Conservation (phyloP, 2,329 filamentous ascomycete genomes). For the Diaporthe citriasiana region DNA sequence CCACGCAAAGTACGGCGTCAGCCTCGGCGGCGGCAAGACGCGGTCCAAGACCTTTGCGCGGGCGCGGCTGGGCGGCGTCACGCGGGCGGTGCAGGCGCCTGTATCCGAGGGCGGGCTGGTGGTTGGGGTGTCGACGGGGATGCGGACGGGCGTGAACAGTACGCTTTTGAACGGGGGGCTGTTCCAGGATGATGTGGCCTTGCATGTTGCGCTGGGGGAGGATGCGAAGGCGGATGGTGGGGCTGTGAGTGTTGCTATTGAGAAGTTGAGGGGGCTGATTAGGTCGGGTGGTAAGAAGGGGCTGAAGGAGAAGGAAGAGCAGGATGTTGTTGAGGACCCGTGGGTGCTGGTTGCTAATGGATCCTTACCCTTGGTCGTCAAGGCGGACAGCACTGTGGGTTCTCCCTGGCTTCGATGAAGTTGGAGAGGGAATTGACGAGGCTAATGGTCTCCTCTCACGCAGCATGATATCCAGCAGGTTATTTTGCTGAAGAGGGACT, state of each 20-base stretch:
- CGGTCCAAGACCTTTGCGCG: constrained; percentile 53
- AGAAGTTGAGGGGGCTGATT: constrained; percentile 55
- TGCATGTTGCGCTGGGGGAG: constrained; percentile 58
- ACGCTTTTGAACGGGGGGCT: constrained; percentile 57
- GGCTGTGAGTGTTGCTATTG: constrained; percentile 47
- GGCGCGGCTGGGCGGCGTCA: constrained; percentile 60
- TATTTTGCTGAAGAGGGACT: constrained; percentile 55
- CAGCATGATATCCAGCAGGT: constrained; percentile 59
- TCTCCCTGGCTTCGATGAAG: too few relatives aligned
- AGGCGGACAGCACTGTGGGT: constrained; percentile 55
- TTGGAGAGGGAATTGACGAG: not conserved
- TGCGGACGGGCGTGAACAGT: constrained; percentile 55
- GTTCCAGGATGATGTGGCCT: constrained; percentile 57
- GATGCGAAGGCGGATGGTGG: constrained; percentile 49
- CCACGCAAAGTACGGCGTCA: constrained; percentile 58
- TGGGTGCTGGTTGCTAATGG: constrained; percentile 56
- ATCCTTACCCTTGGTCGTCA: constrained; percentile 56
- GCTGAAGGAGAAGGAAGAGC: constrained; percentile 45
- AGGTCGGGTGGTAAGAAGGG: constrained; percentile 51
- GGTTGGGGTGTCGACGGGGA: constrained; percentile 58
- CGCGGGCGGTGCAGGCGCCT: constrained; percentile 58
- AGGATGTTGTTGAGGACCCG: constrained; percentile 40
- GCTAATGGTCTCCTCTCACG: constrained; percentile 8
- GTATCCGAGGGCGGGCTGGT: constrained; percentile 50
- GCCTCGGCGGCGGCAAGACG: constrained; percentile 52